Conservation (phyloP, 148 eudicot genomes). For the Diospyros lotus region DNA sequence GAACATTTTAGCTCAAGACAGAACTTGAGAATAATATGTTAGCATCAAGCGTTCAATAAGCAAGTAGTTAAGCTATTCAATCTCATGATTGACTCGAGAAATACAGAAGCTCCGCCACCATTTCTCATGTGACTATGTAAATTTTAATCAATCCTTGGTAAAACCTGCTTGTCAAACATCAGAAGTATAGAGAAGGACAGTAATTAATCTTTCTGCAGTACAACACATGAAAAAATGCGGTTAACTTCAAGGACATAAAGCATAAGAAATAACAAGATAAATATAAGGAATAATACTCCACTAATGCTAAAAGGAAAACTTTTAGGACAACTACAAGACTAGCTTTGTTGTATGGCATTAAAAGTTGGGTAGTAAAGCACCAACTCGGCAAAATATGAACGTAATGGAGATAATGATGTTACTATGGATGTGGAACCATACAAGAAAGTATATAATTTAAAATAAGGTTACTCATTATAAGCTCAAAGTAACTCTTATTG, state of each 20-base stretch:
- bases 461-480: too few relatives aligned
- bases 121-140: background rate
- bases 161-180: background rate
- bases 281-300: too few relatives aligned
- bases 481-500: too few relatives aligned
- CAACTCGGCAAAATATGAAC: too few relatives aligned
- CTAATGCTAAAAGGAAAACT: too few relatives aligned
- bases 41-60: background rate
- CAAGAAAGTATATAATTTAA: too few relatives aligned
- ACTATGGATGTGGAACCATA: too few relatives aligned
- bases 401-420: too few relatives aligned
- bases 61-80: background rate
- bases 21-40: background rate
- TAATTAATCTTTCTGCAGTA: background rate
- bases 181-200: background rate
- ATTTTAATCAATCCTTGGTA: background rate
- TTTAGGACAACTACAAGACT: too few relatives aligned
- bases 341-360: too few relatives aligned
- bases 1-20: background rate
- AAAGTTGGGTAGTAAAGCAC: too few relatives aligned
- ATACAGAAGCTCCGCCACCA: background rate
- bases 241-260: background rate
- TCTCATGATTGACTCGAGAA: too few relatives aligned
- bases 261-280: background rate
- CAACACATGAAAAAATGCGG: background rate